A percentile compares a stretch with the other conserved stretches of the same genome.
Evolutionary conservation across 2,329 filamentous ascomycete genomes (phyloP).

Genomic region (Phoma herbarum): DNA sequence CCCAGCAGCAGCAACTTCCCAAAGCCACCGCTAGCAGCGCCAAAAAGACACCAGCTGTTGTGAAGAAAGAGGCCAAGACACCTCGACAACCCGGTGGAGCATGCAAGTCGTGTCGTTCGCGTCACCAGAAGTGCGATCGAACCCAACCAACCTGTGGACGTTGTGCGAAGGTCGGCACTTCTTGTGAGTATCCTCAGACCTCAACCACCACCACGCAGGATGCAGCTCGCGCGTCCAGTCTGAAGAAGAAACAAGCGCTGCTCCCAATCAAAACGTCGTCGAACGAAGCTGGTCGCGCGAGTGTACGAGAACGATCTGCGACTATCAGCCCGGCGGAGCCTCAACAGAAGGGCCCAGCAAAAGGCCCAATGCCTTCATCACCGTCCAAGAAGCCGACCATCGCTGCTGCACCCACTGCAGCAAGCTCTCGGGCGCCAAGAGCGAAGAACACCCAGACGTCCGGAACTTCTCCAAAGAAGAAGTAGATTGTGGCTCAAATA

Average conservation of each 20-base stretch:
- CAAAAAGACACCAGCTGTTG: neutral
- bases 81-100: slow-evolving; percentile 9
- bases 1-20: neutral
- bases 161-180: slow-evolving; percentile 62
- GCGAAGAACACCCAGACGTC: neutral
- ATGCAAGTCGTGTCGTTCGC: slow-evolving; percentile 18
- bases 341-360: neutral
- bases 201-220: neutral
- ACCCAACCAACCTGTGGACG: slow-evolving; percentile 76
- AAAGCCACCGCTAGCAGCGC: slow-evolving; percentile 1
- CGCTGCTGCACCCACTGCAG: slow-evolving; percentile 8
- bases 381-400: slow-evolving; percentile 4
- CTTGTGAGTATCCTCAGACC: slow-evolving; percentile 10
- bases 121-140: slow-evolving; percentile 66
- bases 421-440: slow-evolving; percentile 11
- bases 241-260: neutral
- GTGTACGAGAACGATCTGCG: slow-evolving; percentile 4
- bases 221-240: neutral
- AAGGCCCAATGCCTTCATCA: neutral
- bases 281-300: neutral
- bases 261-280: neutral
- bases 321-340: slow-evolving; percentile 6
- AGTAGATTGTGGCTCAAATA: slow-evolving; percentile 2
- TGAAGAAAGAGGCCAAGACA: slow-evolving; percentile 10
- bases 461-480: slow-evolving; percentile 1